Base-by-base conservation (phyloP, 2,329 filamentous ascomycete genomes). In the Trichophyton simii region DNA sequence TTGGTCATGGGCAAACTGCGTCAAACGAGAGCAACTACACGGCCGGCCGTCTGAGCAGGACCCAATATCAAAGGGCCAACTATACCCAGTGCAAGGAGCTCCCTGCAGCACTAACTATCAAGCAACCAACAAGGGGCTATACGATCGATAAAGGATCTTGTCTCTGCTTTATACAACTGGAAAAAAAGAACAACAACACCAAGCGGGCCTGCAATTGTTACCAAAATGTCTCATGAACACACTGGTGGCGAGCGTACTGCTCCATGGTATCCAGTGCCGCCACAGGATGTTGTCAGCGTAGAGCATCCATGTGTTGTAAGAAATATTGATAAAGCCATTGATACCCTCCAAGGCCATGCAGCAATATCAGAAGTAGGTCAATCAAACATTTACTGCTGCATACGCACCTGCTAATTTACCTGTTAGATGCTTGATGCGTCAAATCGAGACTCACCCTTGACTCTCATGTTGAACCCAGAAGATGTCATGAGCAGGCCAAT, bases 401-500 rank as follows among this genome's bases (percentile, higher is more conserved):
- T 13, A 25, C 20, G 54, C 11, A 9, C 42, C 7, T 34, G 5
- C 52, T n/a, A 58, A 36, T 28, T 9, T 3, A 18, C 15, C n/a
- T 22, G 41, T 8, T 60, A 82, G 79, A 74, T 80, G 25, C 68
- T 83, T 38, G 72, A 77, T 46, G 71, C 74, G 3, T 67, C 72
- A 9, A 75, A 78, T 62, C 69, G 76, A 42, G 78, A 80, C 61
- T 77, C 77, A 46, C 76, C 79, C 59, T 76, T 83, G 25, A 87
- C 87, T 1, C 76, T 95, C n/a, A 88, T 87, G 67, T 78, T 97
- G 60, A 85, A 89, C 22, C 88, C 88, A 25, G 83, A 90, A 65
- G 90, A 95, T 72, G 86, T 87, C 2, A 84, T 89, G 68, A 85
- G 88, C 68, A 87, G 87, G 67, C 88, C 89, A 7, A 78, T 96